Evolutionary conservation across 305 asterid species (phyloP), one percentile per base, ranked within the genome.

Genomic region (Plantago lanceolata): DNA sequence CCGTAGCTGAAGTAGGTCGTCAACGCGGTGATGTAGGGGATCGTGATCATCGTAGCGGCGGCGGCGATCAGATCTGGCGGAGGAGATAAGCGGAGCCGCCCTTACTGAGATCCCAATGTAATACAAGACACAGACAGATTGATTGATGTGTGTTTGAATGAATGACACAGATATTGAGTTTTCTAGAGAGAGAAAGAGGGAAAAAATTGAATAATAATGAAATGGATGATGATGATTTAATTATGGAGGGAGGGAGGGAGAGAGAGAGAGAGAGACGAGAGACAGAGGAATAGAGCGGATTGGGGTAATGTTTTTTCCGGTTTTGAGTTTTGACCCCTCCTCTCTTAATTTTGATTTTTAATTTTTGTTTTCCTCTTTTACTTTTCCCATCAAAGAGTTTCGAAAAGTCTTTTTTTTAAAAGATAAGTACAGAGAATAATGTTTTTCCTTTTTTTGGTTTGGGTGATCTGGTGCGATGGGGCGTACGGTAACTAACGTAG

Each of bases 1-100:
- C 92, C 96, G 76, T 94, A 94, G 88, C 97, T 94, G 85, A 90
- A 86, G 82, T 82, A 88, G 1, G 99, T 94, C 64, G 96, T 81
- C 77, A 94, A 73, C 71, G 99, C 99, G 76, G 99, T 86, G 67
- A 90, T 57, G 61, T 94, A 90, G 19, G 97, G 97, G 54, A 94
- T 90, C 60, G 95, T 90, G 61, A 90, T 90, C 99, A 90, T 90
- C 67, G 76, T 73, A 15, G 45, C 44, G 2, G 40, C 40, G 75
- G 51, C 80, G 67, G 57, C 57, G 76, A 81, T 76, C 79, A 61
- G 82, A 76, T 71, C 80, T 19, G 72, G 50, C 47, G 76, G 68
- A 50, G 69, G 43, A 59, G 66, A 69, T 51, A 63, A 68, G 68
- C 68, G 65, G 69, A 64, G 68, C 75, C 77, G 49, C 77, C 71